A percentile compares a stretch with the other conserved stretches of the same genome.
Conservation (phyloP, 83 land plant genomes). For the Picea abies region DNA sequence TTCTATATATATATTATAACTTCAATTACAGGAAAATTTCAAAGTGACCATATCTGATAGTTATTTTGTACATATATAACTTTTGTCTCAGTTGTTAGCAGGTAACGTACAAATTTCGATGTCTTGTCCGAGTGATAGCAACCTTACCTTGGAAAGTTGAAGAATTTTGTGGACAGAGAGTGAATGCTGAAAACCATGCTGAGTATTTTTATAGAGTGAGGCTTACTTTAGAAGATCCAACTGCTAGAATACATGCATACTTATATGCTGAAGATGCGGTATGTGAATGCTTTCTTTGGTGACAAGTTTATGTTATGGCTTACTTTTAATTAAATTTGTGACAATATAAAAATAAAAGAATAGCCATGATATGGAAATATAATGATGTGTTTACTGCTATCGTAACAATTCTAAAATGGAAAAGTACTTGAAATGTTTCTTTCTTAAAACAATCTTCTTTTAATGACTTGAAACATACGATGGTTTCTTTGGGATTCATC, state of each 20-base stretch:
- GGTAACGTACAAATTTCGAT: slow-evolving; percentile 76
- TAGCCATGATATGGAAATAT: not conserved
- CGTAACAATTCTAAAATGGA: not conserved
- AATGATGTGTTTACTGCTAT: not conserved
- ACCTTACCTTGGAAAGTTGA: slow-evolving; percentile 49
- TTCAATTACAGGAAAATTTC: too few species aligned
- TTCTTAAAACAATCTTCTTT: not conserved
- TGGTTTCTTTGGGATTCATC: not conserved
- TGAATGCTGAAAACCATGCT: slow-evolving; percentile 2
- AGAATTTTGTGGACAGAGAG: slow-evolving; percentile 48
- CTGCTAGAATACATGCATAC: slow-evolving; percentile 83
- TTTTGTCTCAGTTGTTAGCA: slow-evolving; percentile 19
- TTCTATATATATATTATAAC: not conserved
- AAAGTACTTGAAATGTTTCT: slow-evolving; percentile 5
- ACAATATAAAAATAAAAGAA: not conserved
- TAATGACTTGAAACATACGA: not conserved
- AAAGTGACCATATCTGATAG: too few species aligned
- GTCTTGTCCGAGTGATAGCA: slow-evolving; percentile 74
- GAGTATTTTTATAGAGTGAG: slow-evolving; percentile 52
- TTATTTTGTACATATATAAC: not conserved
- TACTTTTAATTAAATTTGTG: not conserved
- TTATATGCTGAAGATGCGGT: slow-evolving; percentile 89
- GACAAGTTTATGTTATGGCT: not conserved
- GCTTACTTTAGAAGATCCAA: slow-evolving; percentile 91
- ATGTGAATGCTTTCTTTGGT: slow-evolving; percentile 17